Base-by-base conservation (phyloP, 306 rosid species). In the Myrica gale region DNA sequence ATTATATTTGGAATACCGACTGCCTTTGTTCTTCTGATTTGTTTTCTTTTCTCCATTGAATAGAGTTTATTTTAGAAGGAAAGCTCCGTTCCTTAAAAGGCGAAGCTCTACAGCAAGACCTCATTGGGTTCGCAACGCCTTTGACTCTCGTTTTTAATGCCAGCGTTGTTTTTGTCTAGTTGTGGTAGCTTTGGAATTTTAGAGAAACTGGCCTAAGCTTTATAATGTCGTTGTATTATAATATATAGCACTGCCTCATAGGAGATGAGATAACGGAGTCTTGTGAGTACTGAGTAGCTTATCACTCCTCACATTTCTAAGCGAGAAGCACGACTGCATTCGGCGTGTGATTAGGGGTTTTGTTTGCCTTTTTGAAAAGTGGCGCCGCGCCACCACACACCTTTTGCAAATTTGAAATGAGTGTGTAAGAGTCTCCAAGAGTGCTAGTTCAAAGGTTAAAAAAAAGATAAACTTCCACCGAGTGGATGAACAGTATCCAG, bases 181-280 rank as follows among this genome's bases (percentile, higher is more conserved):
- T 15, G 11, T 21, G 42, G 65, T 42, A 58, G 65, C 65, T 58
- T 21, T 58, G 23, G 65, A 23, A 58, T 58, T 58, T 20, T 58
- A 9, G 42, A 58, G 41, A 21, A 58, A 23, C 42, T 58, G 39
- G 23, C 47, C 69, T 5, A 37, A 39, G 71, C 76, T 65, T 60
- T 70, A 61, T 79, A 74, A 43, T 78, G 74, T 76, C 68, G 77
- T 74, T 77, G 81, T 83, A 73, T 50, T 21, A 8, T 32, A 37
- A 9, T 32, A 61, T 26, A 20, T 60, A 23, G 85, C 86, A 82
- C 84, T 65, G 46, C 71, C 58, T 45, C 51, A 11, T 10, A 74
- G 58, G 73, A 78, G 84, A 72, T 71, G 78, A 78, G 84, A 74
- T 81, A 52, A 69, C 71, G 56, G 78, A 73, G 51, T 70, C 57